phyloP scores from a whole-genome alignment of 2,329 filamentous ascomycete species.

The Elsinoe arachidis region DNA sequence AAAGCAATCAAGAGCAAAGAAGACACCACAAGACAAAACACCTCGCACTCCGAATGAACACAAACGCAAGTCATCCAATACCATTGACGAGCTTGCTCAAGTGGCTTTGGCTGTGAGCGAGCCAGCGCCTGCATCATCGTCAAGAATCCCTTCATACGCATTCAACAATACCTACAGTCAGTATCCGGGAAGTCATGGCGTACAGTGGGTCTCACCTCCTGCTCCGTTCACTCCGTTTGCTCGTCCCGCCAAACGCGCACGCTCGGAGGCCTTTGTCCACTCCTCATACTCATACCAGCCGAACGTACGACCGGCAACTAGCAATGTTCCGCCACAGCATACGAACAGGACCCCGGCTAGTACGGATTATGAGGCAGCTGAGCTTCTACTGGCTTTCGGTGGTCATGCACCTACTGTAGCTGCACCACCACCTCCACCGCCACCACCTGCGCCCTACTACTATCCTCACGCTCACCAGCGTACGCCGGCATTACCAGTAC shows the following conservation, averaged over 20 bases:
- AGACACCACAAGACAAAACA: conserved; percentile 20
- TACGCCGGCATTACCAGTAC: conserved; percentile 1
- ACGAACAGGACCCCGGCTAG: neutral
- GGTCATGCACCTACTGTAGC: neutral
- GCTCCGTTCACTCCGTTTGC: conserved; percentile 20
- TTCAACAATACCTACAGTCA: conserved; percentile 14
- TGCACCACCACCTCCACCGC: conserved; percentile 6
- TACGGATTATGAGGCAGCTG: conserved; percentile 37
- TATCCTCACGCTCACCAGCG: neutral
- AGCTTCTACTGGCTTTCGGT: conserved; percentile 37
- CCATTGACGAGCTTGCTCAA: conserved; percentile 38
- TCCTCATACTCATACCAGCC: conserved; percentile 30
- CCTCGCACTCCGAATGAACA: conserved; percentile 18
- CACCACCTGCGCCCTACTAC: neutral
- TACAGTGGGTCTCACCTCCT: conserved; percentile 13
- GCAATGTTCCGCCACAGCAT: conserved; percentile 31
- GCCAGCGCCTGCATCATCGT: conserved; percentile 16
- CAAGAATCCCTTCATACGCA: conserved; percentile 4
- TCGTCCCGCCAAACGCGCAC: conserved; percentile 44
- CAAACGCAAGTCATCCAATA: conserved; percentile 17
- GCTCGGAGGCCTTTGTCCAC: conserved; percentile 42
- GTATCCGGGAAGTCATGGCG: conserved; percentile 15
- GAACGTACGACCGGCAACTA: conserved; percentile 38
- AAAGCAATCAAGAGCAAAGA: conserved; percentile 12
- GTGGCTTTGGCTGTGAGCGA: conserved; percentile 34